These are phyloP conservation scores for Chytriomyces confervae DNA, from an alignment of 192 early-diverging fungal species.

Conservation along the genomic window DNA sequence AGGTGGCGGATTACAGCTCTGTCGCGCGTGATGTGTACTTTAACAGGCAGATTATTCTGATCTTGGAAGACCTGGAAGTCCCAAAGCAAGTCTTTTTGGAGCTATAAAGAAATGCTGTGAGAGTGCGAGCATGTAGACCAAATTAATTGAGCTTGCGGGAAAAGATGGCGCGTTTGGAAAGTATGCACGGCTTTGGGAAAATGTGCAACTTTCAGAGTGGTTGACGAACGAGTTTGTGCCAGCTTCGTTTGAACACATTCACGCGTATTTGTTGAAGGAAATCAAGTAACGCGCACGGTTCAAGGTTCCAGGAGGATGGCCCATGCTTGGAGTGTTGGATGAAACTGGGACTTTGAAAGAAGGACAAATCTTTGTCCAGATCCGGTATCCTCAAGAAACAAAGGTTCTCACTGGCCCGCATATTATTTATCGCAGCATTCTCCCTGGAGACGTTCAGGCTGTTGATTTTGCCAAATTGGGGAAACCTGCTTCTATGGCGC, in stretches of 20 bases:
- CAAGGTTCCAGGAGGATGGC: conserved; percentile 36
- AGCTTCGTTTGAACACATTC: conserved; percentile 30
- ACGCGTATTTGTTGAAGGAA: conserved; percentile 19
- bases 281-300: conserved; percentile 47
- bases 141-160: conserved; percentile 20
- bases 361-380: conserved; percentile 47
- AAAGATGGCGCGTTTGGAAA: conserved; percentile 32
- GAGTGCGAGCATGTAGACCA: conserved; percentile 16
- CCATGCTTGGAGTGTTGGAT: conserved; percentile 51
- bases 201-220: conserved; percentile 3
- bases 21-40: conserved; percentile 54
- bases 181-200: conserved; percentile 24
- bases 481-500: conserved; percentile 54
- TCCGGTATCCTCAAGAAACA: conserved; percentile 35
- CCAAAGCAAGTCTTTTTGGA: conserved; percentile 60
- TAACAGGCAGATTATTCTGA: conserved; percentile 70
- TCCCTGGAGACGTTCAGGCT: conserved; percentile 59
- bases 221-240: conserved; percentile 20
- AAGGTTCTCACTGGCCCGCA: conserved; percentile 47
- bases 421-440: conserved; percentile 19
- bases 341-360: conserved; percentile 47
- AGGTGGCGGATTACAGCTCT: conserved; percentile 62
- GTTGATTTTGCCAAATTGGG: conserved; percentile 75
- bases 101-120: conserved; percentile 39
- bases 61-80: conserved; percentile 63